Evolutionary conservation across 108 stramenopile genomes (phyloP).

Genomic region (Cylindrotheca closterium): DNA sequence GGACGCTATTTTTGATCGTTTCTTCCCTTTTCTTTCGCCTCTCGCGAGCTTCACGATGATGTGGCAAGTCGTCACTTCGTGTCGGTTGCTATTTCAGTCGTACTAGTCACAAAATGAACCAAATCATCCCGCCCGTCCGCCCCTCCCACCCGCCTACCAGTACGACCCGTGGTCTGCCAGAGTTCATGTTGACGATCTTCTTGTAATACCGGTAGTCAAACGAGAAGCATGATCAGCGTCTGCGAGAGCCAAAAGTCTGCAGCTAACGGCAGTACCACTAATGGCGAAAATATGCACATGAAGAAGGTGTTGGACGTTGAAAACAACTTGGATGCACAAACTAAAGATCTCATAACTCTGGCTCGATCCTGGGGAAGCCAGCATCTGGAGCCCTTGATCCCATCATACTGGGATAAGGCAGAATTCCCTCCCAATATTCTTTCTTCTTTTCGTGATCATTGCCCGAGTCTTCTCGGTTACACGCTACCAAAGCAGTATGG

Average conservation of each 20-base stretch:
- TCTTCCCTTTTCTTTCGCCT: too few relatives aligned
- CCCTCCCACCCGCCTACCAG: too few relatives aligned
- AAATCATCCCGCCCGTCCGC: too few relatives aligned
- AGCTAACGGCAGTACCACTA: neutral
- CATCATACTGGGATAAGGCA: constrained; percentile 14
- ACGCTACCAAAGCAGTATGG: constrained; percentile 14
- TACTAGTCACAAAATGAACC: too few relatives aligned
- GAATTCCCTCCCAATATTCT: constrained; percentile 11
- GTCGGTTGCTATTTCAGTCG: too few relatives aligned
- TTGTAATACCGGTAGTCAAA: too few relatives aligned
- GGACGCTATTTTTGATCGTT: too few relatives aligned
- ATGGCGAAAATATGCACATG: neutral
- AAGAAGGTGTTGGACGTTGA: constrained; percentile 12
- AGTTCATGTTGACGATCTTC: too few relatives aligned
- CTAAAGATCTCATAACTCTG: neutral
- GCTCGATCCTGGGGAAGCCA: constrained; percentile 10
- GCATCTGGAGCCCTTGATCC: constrained; percentile 13
- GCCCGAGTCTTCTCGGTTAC: constrained; percentile 17
- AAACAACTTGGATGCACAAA: neutral
- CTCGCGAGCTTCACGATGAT: too few relatives aligned
- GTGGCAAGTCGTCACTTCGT: too few relatives aligned
- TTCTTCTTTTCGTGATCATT: constrained; percentile 13
- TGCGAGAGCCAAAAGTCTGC: neutral
- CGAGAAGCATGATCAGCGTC: neutral
- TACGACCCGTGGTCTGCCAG: too few relatives aligned